Evolutionary conservation across 2,329 filamentous ascomycete genomes (phyloP).

Genomic region (Sphaerulina musiva): DNA sequence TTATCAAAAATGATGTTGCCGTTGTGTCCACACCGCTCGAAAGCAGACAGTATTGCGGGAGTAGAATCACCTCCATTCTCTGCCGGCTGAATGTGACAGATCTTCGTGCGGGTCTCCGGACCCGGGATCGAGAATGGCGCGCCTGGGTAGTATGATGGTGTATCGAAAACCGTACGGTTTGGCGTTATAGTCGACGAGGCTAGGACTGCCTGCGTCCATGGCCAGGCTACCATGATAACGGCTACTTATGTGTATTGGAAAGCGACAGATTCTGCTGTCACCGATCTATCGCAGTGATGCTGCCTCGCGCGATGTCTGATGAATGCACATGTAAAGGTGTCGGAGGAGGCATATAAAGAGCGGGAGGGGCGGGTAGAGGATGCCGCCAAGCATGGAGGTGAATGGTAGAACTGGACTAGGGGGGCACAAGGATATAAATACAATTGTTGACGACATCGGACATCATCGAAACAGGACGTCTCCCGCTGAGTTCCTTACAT

Average conservation of each 20-base stretch:
- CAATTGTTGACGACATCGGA: too few species aligned
- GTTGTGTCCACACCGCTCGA: constrained; percentile 44
- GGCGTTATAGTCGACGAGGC: constrained; percentile 1
- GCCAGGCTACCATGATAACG: constrained; percentile 4
- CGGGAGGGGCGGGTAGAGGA: too few species aligned
- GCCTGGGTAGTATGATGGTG: constrained; percentile 14
- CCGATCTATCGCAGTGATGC: not conserved
- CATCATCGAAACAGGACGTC: too few species aligned
- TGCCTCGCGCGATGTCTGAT: not conserved
- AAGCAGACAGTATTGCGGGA: constrained; percentile 47
- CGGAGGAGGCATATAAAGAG: not conserved
- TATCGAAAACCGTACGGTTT: constrained; percentile 3
- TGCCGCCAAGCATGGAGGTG: too few species aligned
- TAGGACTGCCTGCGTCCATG: constrained; percentile 10
- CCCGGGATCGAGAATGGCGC: constrained; percentile 10
- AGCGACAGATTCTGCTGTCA: not conserved
- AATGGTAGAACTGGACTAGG: too few species aligned
- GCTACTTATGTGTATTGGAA: not conserved
- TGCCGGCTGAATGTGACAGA: constrained; percentile 10
- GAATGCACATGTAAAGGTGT: not conserved
- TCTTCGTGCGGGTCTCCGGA: constrained; percentile 5
- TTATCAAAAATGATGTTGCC: constrained; percentile 48
- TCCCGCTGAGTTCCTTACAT: too few species aligned
- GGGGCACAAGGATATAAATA: too few species aligned
- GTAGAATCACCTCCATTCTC: constrained; percentile 40